Percentiles rank a stretch among this genome's conserved stretches.
phyloP scores from a whole-genome alignment of 2,329 filamentous ascomycete species.

The Colletotrichum sp. region DNA sequence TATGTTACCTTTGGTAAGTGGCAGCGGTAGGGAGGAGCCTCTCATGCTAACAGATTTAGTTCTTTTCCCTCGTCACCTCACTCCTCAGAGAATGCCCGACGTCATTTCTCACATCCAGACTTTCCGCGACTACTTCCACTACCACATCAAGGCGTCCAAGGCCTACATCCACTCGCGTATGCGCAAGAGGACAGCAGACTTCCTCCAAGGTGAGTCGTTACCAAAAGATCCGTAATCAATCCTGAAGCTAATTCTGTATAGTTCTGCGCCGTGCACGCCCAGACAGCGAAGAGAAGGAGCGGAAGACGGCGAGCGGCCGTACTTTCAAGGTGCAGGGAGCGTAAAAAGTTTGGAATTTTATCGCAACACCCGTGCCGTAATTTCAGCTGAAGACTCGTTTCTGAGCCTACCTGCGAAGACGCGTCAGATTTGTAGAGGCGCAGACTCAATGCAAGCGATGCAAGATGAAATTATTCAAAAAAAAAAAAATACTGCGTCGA shows the following conservation, averaged over 20 bases:
- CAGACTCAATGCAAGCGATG: neutral
- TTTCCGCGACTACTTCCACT: constrained; percentile 99
- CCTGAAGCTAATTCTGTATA: constrained; percentile 37
- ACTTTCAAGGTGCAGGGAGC: constrained; percentile 73
- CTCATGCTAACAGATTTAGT: constrained; percentile 56
- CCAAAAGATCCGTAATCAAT: neutral
- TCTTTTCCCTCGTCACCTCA: constrained; percentile 93
- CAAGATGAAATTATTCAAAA: neutral
- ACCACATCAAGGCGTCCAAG: constrained; percentile 99
- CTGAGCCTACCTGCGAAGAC: neutral
- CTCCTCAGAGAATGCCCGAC: constrained; percentile 86
- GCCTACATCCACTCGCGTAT: constrained; percentile 99
- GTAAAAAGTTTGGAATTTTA: neutral
- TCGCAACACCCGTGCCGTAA: neutral
- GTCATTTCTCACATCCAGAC: constrained; percentile 99
- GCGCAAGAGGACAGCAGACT: constrained; percentile 96
- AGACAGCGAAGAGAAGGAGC: constrained; percentile 95
- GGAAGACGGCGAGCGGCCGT: constrained; percentile 95
- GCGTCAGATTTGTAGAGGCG: neutral
- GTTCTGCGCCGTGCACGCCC: constrained; percentile 95
- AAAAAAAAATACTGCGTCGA: neutral
- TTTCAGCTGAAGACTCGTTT: neutral
- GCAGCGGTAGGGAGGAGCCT: neutral
- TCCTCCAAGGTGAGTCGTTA: constrained; percentile 81
- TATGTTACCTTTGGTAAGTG: constrained; percentile 94